Evolutionary conservation across 2,329 filamentous ascomycete genomes (phyloP).

Genomic region (Ceratocystis variospora): DNA sequence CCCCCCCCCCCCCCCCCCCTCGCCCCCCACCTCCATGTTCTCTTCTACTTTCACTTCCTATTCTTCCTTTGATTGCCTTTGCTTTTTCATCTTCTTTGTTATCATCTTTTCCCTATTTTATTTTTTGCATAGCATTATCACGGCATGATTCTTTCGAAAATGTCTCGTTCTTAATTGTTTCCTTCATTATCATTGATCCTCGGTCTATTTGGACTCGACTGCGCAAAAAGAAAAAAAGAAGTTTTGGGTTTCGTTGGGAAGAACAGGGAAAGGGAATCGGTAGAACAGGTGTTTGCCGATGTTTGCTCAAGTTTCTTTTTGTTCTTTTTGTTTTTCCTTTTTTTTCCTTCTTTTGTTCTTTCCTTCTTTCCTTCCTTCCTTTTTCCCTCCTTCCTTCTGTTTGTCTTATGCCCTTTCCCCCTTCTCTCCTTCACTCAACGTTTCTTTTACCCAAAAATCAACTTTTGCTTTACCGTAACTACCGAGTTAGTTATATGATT

Average conservation of each 20-base stretch:
- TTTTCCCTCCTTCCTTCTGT: neutral
- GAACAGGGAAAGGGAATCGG: neutral
- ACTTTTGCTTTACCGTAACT: too few species aligned
- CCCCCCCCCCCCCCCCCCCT: too few species aligned
- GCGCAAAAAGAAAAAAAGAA: neutral
- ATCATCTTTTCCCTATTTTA: neutral
- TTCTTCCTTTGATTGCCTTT: neutral
- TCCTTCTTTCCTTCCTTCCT: neutral
- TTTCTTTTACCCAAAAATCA: neutral
- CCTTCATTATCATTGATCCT: neutral
- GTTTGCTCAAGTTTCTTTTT: neutral
- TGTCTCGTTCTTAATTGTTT: neutral
- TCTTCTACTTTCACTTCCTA: neutral
- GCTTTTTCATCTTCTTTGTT: neutral
- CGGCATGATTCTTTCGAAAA: neutral
- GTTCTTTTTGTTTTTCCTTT: neutral
- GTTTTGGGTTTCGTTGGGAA: too few species aligned
- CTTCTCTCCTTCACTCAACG: neutral
- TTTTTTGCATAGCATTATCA: constrained; percentile 2
- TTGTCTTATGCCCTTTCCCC: neutral
- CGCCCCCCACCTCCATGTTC: too few species aligned
- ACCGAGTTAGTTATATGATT: too few species aligned
- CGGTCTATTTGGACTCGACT: neutral
- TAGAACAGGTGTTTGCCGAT: too few species aligned
- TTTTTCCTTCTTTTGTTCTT: neutral